Conservation (phyloP, 148 eudicot genomes). For the Rhododendron mucronatum region DNA sequence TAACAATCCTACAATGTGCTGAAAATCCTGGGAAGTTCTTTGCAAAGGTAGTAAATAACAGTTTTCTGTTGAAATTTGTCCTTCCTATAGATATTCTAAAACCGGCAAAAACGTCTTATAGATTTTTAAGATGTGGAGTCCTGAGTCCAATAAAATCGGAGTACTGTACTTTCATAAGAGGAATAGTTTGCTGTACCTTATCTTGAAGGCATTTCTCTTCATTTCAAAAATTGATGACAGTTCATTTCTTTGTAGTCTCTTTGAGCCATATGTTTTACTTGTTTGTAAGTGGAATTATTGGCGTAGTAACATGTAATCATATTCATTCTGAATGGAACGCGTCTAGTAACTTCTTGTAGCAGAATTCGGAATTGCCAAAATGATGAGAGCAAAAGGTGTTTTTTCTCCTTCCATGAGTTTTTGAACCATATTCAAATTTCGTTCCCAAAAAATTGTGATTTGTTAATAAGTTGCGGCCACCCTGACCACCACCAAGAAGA, state of each 20-base stretch:
- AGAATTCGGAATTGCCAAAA: background rate
- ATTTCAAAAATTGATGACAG: background rate
- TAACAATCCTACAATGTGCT: constrained; percentile 45
- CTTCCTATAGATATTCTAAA: background rate
- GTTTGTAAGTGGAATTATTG: background rate
- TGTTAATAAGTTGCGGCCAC: background rate
- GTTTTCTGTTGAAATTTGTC: background rate
- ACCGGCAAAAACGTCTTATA: background rate
- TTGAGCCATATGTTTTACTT: background rate
- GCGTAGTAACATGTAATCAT: background rate
- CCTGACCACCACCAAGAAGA: background rate
- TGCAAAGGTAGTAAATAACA: constrained; percentile 39
- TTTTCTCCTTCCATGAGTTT: background rate
- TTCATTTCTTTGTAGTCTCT: background rate
- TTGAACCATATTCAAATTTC: background rate
- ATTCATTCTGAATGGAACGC: background rate
- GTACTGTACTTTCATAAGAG: background rate
- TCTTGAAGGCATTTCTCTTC: background rate
- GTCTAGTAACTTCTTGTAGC: background rate
- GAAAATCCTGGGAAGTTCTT: constrained; percentile 44
- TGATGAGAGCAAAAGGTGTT: background rate
- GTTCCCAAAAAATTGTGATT: background rate
- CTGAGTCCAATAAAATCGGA: background rate
- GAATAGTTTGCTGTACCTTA: background rate
- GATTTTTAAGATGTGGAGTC: background rate